These are phyloP conservation scores for Camptophora hylomeconis DNA, from an alignment of 2,329 filamentous ascomycete species.

Conservation along the genomic window DNA sequence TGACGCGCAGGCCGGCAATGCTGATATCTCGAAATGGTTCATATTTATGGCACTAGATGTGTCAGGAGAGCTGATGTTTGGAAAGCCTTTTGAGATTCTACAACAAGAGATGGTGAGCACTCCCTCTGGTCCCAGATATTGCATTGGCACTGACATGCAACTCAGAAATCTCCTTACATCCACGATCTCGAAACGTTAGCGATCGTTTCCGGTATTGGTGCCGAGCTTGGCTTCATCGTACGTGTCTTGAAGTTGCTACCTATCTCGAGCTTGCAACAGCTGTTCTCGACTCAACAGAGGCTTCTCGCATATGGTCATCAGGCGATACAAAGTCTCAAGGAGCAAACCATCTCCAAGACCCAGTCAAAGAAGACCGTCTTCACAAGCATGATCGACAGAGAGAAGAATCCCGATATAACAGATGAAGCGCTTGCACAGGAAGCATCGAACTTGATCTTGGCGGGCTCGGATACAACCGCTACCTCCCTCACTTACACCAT, in stretches of 20 bases:
- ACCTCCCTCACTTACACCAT: slow-evolving; percentile 4
- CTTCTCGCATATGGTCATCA: background rate
- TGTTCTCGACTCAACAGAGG: background rate
- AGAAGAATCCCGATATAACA: slow-evolving; percentile 17
- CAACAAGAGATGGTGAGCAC: slow-evolving; percentile 1
- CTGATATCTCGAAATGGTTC: slow-evolving; percentile 42
- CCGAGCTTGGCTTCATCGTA: background rate
- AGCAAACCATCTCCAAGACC: no score
- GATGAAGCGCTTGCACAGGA: slow-evolving; percentile 27
- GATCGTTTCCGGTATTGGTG: background rate
- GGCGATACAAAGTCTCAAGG: background rate
- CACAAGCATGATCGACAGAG: slow-evolving; percentile 10
- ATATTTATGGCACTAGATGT: slow-evolving; percentile 41
- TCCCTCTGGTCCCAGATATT: background rate
- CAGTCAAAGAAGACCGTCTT: slow-evolving; percentile 2
- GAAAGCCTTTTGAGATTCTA: slow-evolving; percentile 2
- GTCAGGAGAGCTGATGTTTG: slow-evolving; percentile 41
- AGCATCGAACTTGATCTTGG: slow-evolving; percentile 34
- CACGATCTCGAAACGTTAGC: background rate
- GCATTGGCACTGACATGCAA: background rate
- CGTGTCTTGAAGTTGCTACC: background rate
- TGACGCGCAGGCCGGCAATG: slow-evolving; percentile 1
- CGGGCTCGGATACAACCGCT: slow-evolving; percentile 35
- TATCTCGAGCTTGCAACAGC: background rate
- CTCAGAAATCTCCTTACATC: no score